Evolutionary conservation across 257 asterid species (phyloP), one percentile per base, ranked within the genome.

Genomic region (Asclepias syriaca): DNA sequence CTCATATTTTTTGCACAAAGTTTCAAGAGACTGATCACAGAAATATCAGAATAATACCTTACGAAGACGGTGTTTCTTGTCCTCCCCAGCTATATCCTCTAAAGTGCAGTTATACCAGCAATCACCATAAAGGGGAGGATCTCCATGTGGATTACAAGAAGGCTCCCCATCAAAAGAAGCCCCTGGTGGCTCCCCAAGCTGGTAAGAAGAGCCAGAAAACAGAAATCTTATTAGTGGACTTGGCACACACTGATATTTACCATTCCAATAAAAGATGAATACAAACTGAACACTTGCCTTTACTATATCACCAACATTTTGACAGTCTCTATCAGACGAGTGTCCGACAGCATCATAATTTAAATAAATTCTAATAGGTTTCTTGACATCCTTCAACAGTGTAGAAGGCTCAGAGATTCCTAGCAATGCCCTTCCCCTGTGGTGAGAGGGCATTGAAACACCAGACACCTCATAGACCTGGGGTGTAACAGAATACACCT

Each of bases 341-440:
- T 93, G 98, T 45, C 98, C 98, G 71, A 93, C 97, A 72, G 98
- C 98, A 76, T 93, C 98, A 82, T 93, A 93, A 85, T 93, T 93
- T 80, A 93, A 81, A 80, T 83, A 90, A 78, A 93, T 93, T 78
- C 98, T 85, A 71, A 94, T 94, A 14, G 98, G 99, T 54, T 85
- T 82, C 79, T 87, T 93, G 27, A 79, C 91, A 74, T 88, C 93
- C 68, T 77, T 82, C 19, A 81, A 81, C 37, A 69, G 58, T 65
- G 64, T 80, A 50, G 75, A 70, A 48, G 76, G 74, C 63, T 84
- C 85, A 45, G 91, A 71, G 67, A 82, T 73, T 29, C 82, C 80
- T 53, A 93, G 91, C 84, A 93, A 83, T 43, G 90, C 74, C 80
- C 98, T 85, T 74, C 96, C 88, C 79, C 66, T 88, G 65, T 73